phyloP scores from a whole-genome alignment of 1,284 basidiomycete genomes.

The Cutaneotrichosporon spelunceum region DNA sequence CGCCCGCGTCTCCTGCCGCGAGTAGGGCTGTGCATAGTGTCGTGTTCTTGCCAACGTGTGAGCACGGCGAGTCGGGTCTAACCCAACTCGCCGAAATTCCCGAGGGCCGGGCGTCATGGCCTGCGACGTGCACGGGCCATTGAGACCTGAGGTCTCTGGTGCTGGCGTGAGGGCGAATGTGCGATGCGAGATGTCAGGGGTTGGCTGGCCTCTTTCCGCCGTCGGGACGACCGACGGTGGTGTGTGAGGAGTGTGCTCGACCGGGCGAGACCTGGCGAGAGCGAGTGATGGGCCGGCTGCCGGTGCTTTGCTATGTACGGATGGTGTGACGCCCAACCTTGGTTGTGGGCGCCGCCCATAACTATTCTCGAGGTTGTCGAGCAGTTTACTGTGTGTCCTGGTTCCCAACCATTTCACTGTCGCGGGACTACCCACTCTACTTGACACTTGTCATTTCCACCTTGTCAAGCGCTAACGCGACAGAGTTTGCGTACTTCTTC shows the following conservation, averaged over 20 bases:
- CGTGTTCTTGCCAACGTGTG: neutral
- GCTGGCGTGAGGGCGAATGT: neutral
- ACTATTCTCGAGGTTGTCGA: neutral
- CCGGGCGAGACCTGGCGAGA: neutral
- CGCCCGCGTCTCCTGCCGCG: neutral
- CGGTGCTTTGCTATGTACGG: neutral
- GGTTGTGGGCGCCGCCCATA: neutral
- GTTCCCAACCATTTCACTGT: neutral
- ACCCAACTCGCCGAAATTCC: conserved; percentile 2
- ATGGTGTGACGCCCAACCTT: neutral
- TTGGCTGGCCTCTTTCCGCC: neutral
- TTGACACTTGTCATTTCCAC: too few relatives aligned
- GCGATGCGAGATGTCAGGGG: neutral
- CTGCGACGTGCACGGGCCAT: neutral
- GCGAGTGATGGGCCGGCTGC: neutral
- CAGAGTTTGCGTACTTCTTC: conserved; percentile 99
- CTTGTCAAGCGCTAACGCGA: neutral
- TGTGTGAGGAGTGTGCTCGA: neutral
- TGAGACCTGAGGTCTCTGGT: neutral
- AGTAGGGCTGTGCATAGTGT: neutral
- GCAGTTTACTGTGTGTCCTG: neutral
- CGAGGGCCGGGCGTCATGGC: neutral
- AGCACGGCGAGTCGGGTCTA: neutral
- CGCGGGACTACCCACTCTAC: too few relatives aligned
- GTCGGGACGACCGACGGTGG: conserved; percentile 4